A percentile compares a stretch with the other conserved stretches of the same genome.
phyloP scores from a whole-genome alignment of 768 basidiomycete species.

The Hebeloma cylindrosporum region DNA sequence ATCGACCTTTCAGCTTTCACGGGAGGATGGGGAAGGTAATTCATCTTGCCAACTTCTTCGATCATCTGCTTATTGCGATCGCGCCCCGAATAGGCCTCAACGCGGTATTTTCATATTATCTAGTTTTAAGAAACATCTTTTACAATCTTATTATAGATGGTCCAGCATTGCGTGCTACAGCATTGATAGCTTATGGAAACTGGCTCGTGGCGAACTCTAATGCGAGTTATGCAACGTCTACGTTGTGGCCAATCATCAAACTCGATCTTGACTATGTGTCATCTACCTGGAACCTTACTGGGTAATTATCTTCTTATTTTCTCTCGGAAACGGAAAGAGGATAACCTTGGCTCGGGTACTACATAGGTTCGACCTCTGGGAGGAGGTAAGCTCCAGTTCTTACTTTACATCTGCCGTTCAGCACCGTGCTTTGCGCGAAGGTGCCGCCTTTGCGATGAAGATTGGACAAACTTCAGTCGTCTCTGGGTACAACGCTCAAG shows the following conservation, averaged over 20 bases:
- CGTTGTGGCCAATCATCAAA: constrained; percentile 70
- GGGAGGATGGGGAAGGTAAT: constrained; percentile 50
- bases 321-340: too few relatives aligned
- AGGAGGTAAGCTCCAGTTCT: constrained; percentile 67
- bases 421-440: constrained; percentile 71
- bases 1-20: constrained; percentile 64
- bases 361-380: constrained; percentile 78
- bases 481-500: constrained; percentile 53
- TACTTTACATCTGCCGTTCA: constrained; percentile 84
- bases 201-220: constrained; percentile 58
- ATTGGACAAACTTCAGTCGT: constrained; percentile 51
- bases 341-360: too few relatives aligned
- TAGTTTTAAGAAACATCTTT: not conserved
- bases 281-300: constrained; percentile 66
- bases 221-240: constrained; percentile 44
- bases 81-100: constrained; percentile 47
- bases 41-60: too few relatives aligned
- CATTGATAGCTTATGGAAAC: constrained; percentile 71
- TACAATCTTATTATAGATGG: constrained; percentile 57
- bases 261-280: constrained; percentile 76
- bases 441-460: constrained; percentile 56
- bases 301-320: too few relatives aligned
- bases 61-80: too few relatives aligned
- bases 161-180: constrained; percentile 69
- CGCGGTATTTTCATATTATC: constrained; percentile 41